Evolutionary conservation across 768 basidiomycete genomes (phyloP).

Genomic region (Tubosaeta brunneosetosa): DNA sequence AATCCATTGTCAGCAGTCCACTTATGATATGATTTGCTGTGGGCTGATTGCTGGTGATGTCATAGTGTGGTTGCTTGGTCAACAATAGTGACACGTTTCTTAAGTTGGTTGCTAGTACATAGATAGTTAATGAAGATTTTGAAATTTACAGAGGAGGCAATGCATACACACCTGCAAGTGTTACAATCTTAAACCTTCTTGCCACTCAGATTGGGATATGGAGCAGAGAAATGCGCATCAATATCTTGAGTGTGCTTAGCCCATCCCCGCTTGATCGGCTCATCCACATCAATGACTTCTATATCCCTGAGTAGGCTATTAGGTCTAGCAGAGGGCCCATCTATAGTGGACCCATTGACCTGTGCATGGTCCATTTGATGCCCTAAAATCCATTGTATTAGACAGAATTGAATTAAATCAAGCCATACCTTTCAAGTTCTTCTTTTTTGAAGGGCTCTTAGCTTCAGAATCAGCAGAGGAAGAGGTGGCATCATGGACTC

Average conservation of each 20-base stretch:
- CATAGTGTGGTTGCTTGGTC: neutral
- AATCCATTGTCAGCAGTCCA: constrained; percentile 2
- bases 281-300: neutral
- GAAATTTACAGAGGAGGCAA: too few species aligned
- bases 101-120: neutral
- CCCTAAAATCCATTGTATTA: neutral
- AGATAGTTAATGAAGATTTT: neutral
- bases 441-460: too few species aligned
- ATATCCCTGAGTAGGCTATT: neutral
- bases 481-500: too few species aligned
- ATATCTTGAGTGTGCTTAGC: neutral
- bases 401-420: too few species aligned
- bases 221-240: too few species aligned
- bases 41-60: constrained; percentile 1
- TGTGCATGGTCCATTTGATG: neutral
- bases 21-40: neutral
- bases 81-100: neutral
- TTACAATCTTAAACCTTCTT: neutral
- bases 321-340: too few species aligned
- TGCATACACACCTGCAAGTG: neutral
- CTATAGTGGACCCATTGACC: too few species aligned
- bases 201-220: neutral
- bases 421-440: too few species aligned
- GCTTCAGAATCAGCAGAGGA: too few species aligned
- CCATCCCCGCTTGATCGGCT: neutral